Base-by-base conservation (phyloP, 192 early-diverging fungal species). In the Pilaira anomala region DNA sequence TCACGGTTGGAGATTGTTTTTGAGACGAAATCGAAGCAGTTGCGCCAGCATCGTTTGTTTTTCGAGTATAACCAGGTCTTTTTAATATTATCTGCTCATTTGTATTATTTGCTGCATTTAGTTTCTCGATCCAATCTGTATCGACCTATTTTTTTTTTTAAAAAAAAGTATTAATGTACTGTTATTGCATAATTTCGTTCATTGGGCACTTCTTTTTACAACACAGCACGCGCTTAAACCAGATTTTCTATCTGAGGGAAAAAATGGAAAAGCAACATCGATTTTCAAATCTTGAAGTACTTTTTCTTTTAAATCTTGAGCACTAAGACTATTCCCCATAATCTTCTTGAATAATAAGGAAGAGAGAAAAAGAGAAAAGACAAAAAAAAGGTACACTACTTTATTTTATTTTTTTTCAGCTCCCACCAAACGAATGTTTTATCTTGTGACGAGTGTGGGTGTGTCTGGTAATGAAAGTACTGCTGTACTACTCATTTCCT, bases 211-310 rank as follows among this genome's bases (percentile, higher is more conserved):
- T 36, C 33, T 9, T n/a, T 58, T 13, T 80, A 82, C 83, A 63
- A 85, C 77, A 55, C 80, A 80, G 61, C 83, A 85, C 0, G 79
- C 80, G 12, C 75, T 77, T 21, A 73, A 66, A 8, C 80, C 78
- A 12, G 70, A 60, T 16, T 74, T 44, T 13, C 74, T 68, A 48
- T 78, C 79, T 16, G 73, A 75, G 6, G 80, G 72, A 42, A 80
- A 82, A 45, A 74, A 77, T 7, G 83, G 80, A 71, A 85, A 85
- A 0, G 80, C 83, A 19, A 82, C 69, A 53, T 82, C 73, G 2
- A 85, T 73, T 22, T 77, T 61, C n/a, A 85, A 63, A 52, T 85
- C 80, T 30, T 73, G 41, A 29, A 68, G 66, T 71, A 85, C 79
- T 9, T 40, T 52, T 21, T 7, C 29, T 50, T 75, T 75, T 40